These are phyloP conservation scores for Hypomyces rosellus DNA, from an alignment of 2,329 filamentous ascomycete species.

Conservation along the genomic window DNA sequence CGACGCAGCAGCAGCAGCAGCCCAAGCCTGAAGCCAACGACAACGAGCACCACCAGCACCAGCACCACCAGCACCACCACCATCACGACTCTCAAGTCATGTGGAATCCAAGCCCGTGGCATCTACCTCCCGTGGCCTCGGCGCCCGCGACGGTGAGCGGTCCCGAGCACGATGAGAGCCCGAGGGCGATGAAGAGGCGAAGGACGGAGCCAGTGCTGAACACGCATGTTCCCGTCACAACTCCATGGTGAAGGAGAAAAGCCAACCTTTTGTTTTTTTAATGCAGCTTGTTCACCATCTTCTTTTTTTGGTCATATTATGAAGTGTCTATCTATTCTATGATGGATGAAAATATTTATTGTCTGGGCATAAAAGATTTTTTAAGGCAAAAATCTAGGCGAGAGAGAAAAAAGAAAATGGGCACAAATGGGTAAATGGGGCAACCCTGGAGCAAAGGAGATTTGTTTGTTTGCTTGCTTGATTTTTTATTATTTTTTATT, in stretches of 20 bases:
- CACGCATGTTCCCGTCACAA: slow-evolving; percentile 26
- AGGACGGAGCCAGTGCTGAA: slow-evolving; percentile 22
- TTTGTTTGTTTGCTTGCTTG: too few relatives aligned
- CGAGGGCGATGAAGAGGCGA: slow-evolving; percentile 32
- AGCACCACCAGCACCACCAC: background rate
- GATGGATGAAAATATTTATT: background rate
- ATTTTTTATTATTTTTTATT: too few relatives aligned
- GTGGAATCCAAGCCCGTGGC: slow-evolving; percentile 32
- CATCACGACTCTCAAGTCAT: slow-evolving; percentile 22
- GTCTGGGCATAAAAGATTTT: background rate
- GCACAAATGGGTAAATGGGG: background rate
- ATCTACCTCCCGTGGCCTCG: slow-evolving; percentile 18
- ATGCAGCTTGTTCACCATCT: background rate
- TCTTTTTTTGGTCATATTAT: background rate
- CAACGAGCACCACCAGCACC: too few relatives aligned
- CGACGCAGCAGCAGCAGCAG: slow-evolving; percentile 6
- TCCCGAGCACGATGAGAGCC: slow-evolving; percentile 28
- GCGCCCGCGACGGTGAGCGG: slow-evolving; percentile 19
- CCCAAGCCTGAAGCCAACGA: slow-evolving; percentile 25
- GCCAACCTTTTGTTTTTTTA: too few relatives aligned
- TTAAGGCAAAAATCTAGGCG: background rate
- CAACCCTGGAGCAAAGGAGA: background rate
- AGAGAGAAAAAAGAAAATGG: background rate
- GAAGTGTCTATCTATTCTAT: background rate
- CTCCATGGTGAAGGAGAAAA: slow-evolving; percentile 22